phyloP scores from a whole-genome alignment of 306 rosid species.

The Prunus dulcis region DNA sequence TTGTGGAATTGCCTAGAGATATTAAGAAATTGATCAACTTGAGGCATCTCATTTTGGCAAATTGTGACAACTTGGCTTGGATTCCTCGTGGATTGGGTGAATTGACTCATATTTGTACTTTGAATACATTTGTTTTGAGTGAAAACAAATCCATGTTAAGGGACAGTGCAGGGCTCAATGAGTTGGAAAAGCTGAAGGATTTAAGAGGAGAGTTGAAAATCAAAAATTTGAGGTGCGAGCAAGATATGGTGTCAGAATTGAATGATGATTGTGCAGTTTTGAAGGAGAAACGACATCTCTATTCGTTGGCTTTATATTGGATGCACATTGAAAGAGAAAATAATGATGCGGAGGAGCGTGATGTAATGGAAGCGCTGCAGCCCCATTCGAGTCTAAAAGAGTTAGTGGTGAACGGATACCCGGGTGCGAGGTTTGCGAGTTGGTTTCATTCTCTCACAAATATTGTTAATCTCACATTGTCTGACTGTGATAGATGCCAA shows the following conservation, averaged over 20 bases:
- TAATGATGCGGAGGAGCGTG: too few relatives aligned
- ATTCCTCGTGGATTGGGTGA: constrained; percentile 3
- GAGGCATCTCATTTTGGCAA: constrained; percentile 1
- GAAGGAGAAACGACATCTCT: constrained; percentile 6
- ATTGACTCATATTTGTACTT: neutral
- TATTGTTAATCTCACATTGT: neutral
- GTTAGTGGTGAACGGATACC: neutral
- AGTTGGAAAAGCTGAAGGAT: neutral
- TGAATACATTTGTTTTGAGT: neutral
- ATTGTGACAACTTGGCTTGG: rapidly evolving
- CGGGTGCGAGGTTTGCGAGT: neutral
- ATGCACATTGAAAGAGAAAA: rapidly evolving
- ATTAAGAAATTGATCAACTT: neutral
- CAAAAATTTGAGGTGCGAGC: neutral
- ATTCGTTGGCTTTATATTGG: neutral
- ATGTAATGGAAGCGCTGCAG: neutral
- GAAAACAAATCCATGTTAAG: neutral
- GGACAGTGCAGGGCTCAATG: neutral
- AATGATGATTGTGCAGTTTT: neutral
- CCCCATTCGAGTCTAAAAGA: constrained; percentile 4
- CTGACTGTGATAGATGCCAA: neutral
- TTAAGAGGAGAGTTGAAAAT: constrained; percentile 2
- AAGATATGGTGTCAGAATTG: neutral
- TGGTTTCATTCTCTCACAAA: constrained; percentile 19
- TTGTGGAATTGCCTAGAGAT: neutral